Evolutionary conservation across 2,329 filamentous ascomycete species (phyloP).

Genomic region (Dactylellina parvicollis): DNA sequence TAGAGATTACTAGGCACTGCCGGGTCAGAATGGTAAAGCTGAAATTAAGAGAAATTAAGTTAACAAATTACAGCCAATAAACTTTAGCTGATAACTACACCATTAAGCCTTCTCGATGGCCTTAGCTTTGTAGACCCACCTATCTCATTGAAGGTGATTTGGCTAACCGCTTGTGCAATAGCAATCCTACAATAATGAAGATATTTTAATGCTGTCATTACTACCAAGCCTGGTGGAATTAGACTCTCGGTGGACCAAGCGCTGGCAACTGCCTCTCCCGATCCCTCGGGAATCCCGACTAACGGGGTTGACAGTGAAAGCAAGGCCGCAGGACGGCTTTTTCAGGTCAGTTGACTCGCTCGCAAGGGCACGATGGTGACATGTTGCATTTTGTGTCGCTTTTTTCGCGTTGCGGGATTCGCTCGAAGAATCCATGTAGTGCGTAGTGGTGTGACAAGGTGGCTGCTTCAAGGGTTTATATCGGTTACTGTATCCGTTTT

Average conservation of each 20-base stretch:
- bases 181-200: constrained; percentile 16
- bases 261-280: constrained; percentile 25
- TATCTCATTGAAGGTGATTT: too few relatives aligned
- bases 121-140: too few relatives aligned
- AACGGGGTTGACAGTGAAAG: constrained; percentile 36
- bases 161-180: constrained; percentile 26
- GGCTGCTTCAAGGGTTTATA: constrained; percentile 7
- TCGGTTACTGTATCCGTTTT: neutral
- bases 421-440: neutral
- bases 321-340: constrained; percentile 5
- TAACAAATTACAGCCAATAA: too few relatives aligned
- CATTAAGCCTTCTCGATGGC: too few relatives aligned
- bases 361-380: constrained; percentile 31
- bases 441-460: constrained; percentile 47
- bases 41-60: too few relatives aligned
- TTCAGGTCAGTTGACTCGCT: constrained; percentile 30
- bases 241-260: too few relatives aligned
- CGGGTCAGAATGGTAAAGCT: too few relatives aligned
- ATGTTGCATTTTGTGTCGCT: constrained; percentile 42
- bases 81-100: too few relatives aligned
- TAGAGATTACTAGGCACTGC: too few relatives aligned
- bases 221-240: too few relatives aligned
- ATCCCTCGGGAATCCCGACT: constrained; percentile 37
- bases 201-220: too few relatives aligned
- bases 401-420: constrained; percentile 39